Conservation (phyloP, 768 basidiomycete species). For the Suillus tomentosus region DNA sequence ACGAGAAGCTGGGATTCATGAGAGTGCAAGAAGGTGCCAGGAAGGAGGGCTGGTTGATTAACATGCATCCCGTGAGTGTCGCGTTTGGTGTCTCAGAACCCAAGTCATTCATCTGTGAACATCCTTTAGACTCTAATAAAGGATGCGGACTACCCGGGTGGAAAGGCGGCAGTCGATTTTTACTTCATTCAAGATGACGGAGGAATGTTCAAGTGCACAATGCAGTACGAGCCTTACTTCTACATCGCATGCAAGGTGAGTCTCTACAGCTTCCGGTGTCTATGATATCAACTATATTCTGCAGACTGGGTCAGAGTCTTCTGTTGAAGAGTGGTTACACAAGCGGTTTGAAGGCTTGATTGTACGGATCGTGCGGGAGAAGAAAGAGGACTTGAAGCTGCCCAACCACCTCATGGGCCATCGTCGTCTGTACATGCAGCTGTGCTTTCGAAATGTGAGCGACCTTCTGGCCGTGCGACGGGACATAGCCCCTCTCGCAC, state of each 20-base stretch:
- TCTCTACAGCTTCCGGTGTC: slow-evolving; percentile 12
- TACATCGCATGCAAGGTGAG: slow-evolving; percentile 87
- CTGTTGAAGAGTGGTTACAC: slow-evolving; percentile 93
- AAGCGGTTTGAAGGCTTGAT: slow-evolving; percentile 92
- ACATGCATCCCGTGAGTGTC: slow-evolving; percentile 91
- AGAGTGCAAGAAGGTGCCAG: slow-evolving; percentile 76
- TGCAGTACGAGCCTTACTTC: slow-evolving; percentile 94
- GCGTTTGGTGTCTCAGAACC: not conserved
- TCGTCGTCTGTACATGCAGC: slow-evolving; percentile 81
- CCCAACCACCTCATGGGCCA: slow-evolving; percentile 99
- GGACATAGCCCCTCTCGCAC: slow-evolving; percentile 87
- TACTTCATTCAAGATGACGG: slow-evolving; percentile 99
- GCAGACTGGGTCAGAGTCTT: slow-evolving; percentile 82
- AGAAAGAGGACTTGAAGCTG: slow-evolving; percentile 92
- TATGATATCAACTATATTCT: slow-evolving; percentile 8
- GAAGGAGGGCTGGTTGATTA: slow-evolving; percentile 92
- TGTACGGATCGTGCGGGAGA: slow-evolving; percentile 72
- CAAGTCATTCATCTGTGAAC: not conserved
- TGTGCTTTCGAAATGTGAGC: slow-evolving; percentile 90
- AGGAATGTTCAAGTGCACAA: slow-evolving; percentile 92
- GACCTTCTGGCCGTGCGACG: slow-evolving; percentile 87
- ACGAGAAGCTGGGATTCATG: slow-evolving; percentile 89
- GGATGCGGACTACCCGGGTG: slow-evolving; percentile 81
- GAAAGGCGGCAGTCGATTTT: slow-evolving; percentile 89
- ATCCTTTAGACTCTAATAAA: slow-evolving; percentile 73